These are phyloP conservation scores for Adansonia grandidieri DNA, from an alignment of 441 rosid genomes.

Conservation along the genomic window DNA sequence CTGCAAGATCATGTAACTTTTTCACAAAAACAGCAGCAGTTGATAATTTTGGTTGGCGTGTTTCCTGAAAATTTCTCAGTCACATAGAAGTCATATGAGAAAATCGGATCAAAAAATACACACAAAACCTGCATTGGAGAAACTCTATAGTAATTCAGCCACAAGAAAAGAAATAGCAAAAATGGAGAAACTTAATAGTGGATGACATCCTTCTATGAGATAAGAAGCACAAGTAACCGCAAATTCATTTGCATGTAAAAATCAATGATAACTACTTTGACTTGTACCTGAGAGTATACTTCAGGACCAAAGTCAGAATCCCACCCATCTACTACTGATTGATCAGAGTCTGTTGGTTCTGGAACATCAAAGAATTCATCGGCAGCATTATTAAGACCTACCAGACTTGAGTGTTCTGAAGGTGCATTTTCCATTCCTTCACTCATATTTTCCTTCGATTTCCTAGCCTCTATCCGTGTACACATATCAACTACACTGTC, in stretches of 20 bases:
- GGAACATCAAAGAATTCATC: slow-evolving; percentile 96
- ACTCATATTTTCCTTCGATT: slow-evolving; percentile 42
- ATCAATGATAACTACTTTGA: slow-evolving; percentile 11
- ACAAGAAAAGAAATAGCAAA: neutral
- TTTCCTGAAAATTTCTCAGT: slow-evolving; percentile 54
- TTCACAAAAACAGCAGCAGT: slow-evolving; percentile 83
- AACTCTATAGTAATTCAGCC: slow-evolving; percentile 5
- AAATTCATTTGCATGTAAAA: slow-evolving; percentile 18
- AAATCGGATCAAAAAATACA: slow-evolving; percentile 18
- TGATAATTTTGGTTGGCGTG: slow-evolving; percentile 66
- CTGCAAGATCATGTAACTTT: slow-evolving; percentile 90
- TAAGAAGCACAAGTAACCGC: slow-evolving; percentile 22
- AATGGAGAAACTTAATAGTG: neutral
- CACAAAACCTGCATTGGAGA: neutral
- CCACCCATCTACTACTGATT: slow-evolving; percentile 60
- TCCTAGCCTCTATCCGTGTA: slow-evolving; percentile 43
- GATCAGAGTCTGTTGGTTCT: slow-evolving; percentile 76
- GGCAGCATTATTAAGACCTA: slow-evolving; percentile 70
- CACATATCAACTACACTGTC: slow-evolving; percentile 39
- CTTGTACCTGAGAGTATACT: slow-evolving; percentile 64
- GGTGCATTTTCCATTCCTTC: slow-evolving; percentile 67
- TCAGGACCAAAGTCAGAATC: slow-evolving; percentile 67
- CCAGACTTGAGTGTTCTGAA: slow-evolving; percentile 85
- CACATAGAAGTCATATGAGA: slow-evolving; percentile 30
- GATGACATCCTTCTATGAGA: slow-evolving; percentile 16